A percentile compares a stretch with the other conserved stretches of the same genome.
phyloP scores from a whole-genome alignment of 2,329 filamentous ascomycete species.

The Neoarthrinium moseri region DNA sequence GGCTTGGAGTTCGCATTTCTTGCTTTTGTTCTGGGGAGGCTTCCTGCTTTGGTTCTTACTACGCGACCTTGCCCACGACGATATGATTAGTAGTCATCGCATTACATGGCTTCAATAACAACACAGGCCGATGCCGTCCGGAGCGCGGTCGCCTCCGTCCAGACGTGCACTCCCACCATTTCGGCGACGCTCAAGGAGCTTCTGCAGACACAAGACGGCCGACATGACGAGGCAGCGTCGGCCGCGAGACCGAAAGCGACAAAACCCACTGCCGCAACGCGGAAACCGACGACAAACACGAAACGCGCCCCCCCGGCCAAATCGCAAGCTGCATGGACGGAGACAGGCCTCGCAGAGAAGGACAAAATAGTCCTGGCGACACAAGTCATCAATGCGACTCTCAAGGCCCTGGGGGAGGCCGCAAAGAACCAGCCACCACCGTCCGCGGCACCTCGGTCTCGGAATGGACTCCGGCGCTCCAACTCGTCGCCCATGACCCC shows the following conservation, averaged over 20 bases:
- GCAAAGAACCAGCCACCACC: conserved; percentile 47
- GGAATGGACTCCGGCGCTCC: conserved; percentile 51
- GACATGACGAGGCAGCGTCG: conserved; percentile 27
- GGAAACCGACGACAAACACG: conserved; percentile 12
- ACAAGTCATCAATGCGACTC: conserved; percentile 67
- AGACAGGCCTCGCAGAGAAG: conserved; percentile 47
- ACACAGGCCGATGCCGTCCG: conserved; percentile 50
- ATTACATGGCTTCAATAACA: conserved; percentile 42
- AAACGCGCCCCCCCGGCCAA: conserved; percentile 9
- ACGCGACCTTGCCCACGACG: conserved; percentile 19
- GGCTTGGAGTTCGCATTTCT: neutral
- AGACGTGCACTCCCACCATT: conserved; percentile 52
- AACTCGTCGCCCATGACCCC: conserved; percentile 59
- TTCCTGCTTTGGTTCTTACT: no score
- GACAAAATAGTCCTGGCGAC: conserved; percentile 70
- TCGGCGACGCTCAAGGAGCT: conserved; percentile 48
- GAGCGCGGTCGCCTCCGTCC: conserved; percentile 48
- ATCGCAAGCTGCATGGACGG: conserved; percentile 27
- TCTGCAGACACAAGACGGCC: conserved; percentile 29
- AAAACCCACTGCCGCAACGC: conserved; percentile 17
- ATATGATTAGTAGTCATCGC: conserved; percentile 26
- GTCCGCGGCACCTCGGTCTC: conserved; percentile 28
- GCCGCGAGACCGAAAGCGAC: conserved; percentile 27
- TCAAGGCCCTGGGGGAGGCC: conserved; percentile 68
- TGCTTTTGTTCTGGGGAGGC: no score